phyloP scores from a whole-genome alignment of 2,329 filamentous ascomycete genomes.

The Scedosporium dehoogii region DNA sequence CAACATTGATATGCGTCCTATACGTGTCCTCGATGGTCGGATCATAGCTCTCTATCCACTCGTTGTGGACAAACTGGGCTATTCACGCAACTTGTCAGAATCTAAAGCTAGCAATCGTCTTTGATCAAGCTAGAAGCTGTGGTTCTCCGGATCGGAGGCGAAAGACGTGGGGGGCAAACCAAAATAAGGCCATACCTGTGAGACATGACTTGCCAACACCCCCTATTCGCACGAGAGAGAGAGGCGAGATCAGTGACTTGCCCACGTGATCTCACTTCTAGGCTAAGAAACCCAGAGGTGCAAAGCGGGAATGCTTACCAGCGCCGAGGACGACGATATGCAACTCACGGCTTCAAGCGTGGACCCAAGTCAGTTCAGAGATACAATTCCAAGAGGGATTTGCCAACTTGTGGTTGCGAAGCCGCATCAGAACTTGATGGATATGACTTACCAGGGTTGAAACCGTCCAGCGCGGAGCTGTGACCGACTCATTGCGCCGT shows the following conservation, averaged over 20 bases:
- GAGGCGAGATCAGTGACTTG: slow-evolving; percentile 9
- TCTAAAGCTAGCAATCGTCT: slow-evolving; percentile 6
- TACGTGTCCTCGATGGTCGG: slow-evolving; percentile 73
- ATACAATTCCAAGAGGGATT: slow-evolving; percentile 18
- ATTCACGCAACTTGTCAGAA: slow-evolving; percentile 19
- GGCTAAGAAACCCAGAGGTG: slow-evolving; percentile 4
- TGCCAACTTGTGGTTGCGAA: neutral
- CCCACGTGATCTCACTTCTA: neutral
- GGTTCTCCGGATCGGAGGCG: slow-evolving; percentile 6
- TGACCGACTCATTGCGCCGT: neutral
- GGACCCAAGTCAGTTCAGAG: slow-evolving; percentile 13
- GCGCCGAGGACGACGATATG: slow-evolving; percentile 75
- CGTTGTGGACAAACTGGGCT: slow-evolving; percentile 91
- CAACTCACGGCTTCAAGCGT: slow-evolving; percentile 56
- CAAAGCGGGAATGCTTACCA: slow-evolving; percentile 39
- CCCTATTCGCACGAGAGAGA: neutral
- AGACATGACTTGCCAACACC: slow-evolving; percentile 12
- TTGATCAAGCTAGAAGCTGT: neutral
- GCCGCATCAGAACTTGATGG: neutral
- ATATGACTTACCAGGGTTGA: slow-evolving; percentile 11
- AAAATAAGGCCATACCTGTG: slow-evolving; percentile 10
- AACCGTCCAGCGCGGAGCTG: slow-evolving; percentile 6
- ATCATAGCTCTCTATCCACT: slow-evolving; percentile 85
- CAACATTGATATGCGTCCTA: slow-evolving; percentile 65
- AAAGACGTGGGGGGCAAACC: neutral